Evolutionary conservation across 495 filamentous ascomycete species (phyloP), one percentile per base, ranked within the genome.

Genomic region (Penicillium arizonense): DNA sequence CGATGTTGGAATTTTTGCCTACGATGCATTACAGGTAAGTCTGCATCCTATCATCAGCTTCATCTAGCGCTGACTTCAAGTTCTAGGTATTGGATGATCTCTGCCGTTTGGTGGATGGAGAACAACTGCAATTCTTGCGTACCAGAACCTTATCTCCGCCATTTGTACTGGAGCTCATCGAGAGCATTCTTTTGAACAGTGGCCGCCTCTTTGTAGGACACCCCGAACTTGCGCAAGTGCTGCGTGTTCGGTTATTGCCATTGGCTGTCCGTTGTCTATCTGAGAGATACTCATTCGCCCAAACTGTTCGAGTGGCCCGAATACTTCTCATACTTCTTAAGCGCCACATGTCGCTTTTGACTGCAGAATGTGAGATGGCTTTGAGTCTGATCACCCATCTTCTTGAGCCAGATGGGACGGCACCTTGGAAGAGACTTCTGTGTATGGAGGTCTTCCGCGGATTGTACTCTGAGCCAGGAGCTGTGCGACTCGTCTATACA

Each of bases 401-500:
- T 57, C 77, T 97, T 12, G 94, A 98, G 58, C 88, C 88, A 12
- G 95, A 96, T 52, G 79, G 79, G 5, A 82, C 83, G 4, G 75
- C 82, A 1, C 65, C 82, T 5, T 98, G 94, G 94, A 96, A 89
- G 63, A 77, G 95, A 34, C 84, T 88, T 1, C 65, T 96, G 14
- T 93, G 89, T 55, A 92, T 98, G 85, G 94, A 98, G 62, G 78
- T 96, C 0, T 90, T 96, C 56, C 82, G 88, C 28, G 88, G 86
- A 20, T 78, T 97, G 35, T 95, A 95, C 68, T 75, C 87, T 0
- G 91, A 96, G 46, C 82, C 87, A 12, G 76, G 78, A 2, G 80
- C 94, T 10, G 77, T 96, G 5, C 79, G 93, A 36, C 83, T 87
- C 14, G 89, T 97, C 6, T 97, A 90, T 58, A 76, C 84, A 5